Base-by-base conservation (phyloP, 805 yeast species). In the Diddensiella transvaalensis region DNA sequence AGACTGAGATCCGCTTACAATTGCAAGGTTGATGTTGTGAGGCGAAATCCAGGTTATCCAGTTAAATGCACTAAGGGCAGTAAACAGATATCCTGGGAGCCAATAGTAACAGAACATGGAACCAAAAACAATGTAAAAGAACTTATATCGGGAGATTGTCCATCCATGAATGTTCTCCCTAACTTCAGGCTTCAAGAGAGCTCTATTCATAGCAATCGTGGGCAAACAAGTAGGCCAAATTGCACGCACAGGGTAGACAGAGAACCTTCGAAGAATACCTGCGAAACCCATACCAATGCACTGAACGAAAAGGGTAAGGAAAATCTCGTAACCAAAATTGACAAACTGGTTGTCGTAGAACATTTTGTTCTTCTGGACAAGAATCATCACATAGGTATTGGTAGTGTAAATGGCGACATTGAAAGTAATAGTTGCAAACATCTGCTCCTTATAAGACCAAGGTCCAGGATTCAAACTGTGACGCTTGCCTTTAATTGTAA, bases 51-150 rank as follows among this genome's bases (percentile, higher is more conserved):
- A 79, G 22, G 66, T 72, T 59, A 78, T 74, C 85, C 85, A 80
- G 59, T 73, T 78, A 65, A 86, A 85, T 54, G 73, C 74, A 1
- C 81, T 73, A 43, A 85, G 72, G 1, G 82, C 87, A 17, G 72
- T 69, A 67, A 82, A 82, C 21, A 85, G 68, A 60, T 72, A 83
- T 42, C 80, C 83, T 5, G 91, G 89, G 55, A 84, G 67, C 82
- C 85, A 83, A 60, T 77, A 78, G 76, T 82, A 83, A 4, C 72
- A 50, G 56, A 82, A 81, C 38, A 75, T 66, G 18, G 63, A 63
- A 11, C 55, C 49, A 47, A 78, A 69, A 1, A 69, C 70, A 36
- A 68, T 49, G 19, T 71, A 60, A 64, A 82, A 82, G 58, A 79
- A 76, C 50, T 63, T 67, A 55, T 75, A 76, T 50, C 83, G 72